Evolutionary conservation across 768 basidiomycete genomes (phyloP).

Genomic region (Boletus rufocinnamomeus): DNA sequence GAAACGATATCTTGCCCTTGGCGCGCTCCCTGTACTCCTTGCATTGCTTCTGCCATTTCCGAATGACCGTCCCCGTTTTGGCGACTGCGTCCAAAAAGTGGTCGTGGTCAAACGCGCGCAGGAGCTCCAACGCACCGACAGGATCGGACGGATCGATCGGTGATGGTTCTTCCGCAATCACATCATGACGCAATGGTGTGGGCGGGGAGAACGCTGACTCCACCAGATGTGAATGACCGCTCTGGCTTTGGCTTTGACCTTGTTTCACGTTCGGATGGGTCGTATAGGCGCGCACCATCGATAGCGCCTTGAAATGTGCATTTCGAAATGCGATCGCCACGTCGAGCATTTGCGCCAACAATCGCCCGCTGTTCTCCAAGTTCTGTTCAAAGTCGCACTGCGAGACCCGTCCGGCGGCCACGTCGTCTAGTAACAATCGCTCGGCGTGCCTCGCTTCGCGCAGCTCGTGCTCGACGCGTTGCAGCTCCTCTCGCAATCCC

Average conservation of each 20-base stretch:
- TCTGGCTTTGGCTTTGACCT: slow-evolving; percentile 33
- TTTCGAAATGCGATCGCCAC: slow-evolving; percentile 77
- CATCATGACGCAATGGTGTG: slow-evolving; percentile 48
- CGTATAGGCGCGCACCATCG: slow-evolving; percentile 58
- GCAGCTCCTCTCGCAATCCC: slow-evolving; percentile 72
- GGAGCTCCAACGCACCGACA: slow-evolving; percentile 62
- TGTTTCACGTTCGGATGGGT: slow-evolving; percentile 54
- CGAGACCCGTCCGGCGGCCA: slow-evolving; percentile 67
- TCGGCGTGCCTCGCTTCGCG: slow-evolving; percentile 68
- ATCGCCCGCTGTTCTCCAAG: slow-evolving; percentile 62
- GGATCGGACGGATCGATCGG: slow-evolving; percentile 81
- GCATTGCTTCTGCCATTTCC: slow-evolving; percentile 98
- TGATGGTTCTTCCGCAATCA: slow-evolving; percentile 60
- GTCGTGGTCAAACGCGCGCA: slow-evolving; percentile 81
- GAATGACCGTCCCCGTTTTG: slow-evolving; percentile 82
- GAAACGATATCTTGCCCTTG: slow-evolving; percentile 94
- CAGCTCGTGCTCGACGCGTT: slow-evolving; percentile 69
- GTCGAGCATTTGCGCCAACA: slow-evolving; percentile 81
- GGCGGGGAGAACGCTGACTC: slow-evolving; percentile 54
- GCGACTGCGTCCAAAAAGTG: slow-evolving; percentile 80
- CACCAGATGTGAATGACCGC: slow-evolving; percentile 36
- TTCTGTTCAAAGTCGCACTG: slow-evolving; percentile 68
- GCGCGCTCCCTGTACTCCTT: slow-evolving; percentile 95
- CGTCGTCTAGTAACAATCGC: slow-evolving; percentile 69
- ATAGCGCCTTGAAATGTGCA: slow-evolving; percentile 72